These are phyloP conservation scores for Streptanthus diversifolius DNA, from an alignment of 345 rosid species.

Conservation along the genomic window DNA sequence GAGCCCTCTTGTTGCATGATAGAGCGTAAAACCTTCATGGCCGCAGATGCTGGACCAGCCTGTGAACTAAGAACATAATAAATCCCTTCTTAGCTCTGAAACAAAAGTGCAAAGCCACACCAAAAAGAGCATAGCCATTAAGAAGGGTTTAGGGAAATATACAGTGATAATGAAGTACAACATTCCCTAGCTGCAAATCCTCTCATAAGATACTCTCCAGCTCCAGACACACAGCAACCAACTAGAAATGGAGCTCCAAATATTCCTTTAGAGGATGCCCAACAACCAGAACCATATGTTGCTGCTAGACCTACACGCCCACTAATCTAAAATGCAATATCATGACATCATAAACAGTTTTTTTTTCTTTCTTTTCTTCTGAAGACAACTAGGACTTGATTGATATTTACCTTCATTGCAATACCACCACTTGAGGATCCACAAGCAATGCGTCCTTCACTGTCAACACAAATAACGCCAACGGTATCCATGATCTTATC, in stretches of 20 bases:
- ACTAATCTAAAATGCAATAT: slow-evolving; percentile 47
- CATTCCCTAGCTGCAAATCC: slow-evolving; percentile 92
- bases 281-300: slow-evolving; percentile 89
- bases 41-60: slow-evolving; percentile 92
- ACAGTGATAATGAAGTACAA: slow-evolving; percentile 72
- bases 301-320: slow-evolving; percentile 98
- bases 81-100: slow-evolving; percentile 9
- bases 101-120: not conserved
- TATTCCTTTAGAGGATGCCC: slow-evolving; percentile 83
- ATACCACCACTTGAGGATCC: slow-evolving; percentile 97
- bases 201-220: slow-evolving; percentile 90
- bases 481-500: slow-evolving; percentile 78
- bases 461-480: slow-evolving; percentile 87
- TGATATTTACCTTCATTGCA: slow-evolving; percentile 68
- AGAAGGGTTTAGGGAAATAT: slow-evolving; percentile 24
- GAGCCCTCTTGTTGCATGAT: slow-evolving; percentile 42
- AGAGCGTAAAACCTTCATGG: slow-evolving; percentile 62
- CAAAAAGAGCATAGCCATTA: not conserved
- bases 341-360: not conserved
- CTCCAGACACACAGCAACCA: slow-evolving; percentile 88
- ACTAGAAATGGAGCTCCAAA: slow-evolving; percentile 63
- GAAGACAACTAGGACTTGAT: not conserved
- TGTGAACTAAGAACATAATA: slow-evolving; percentile 56
- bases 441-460: slow-evolving; percentile 73
- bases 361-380: not conserved